Evolutionary conservation across 1,284 basidiomycete species (phyloP), one percentile per base, ranked within the genome.

Genomic region (Dichomitus squalens): DNA sequence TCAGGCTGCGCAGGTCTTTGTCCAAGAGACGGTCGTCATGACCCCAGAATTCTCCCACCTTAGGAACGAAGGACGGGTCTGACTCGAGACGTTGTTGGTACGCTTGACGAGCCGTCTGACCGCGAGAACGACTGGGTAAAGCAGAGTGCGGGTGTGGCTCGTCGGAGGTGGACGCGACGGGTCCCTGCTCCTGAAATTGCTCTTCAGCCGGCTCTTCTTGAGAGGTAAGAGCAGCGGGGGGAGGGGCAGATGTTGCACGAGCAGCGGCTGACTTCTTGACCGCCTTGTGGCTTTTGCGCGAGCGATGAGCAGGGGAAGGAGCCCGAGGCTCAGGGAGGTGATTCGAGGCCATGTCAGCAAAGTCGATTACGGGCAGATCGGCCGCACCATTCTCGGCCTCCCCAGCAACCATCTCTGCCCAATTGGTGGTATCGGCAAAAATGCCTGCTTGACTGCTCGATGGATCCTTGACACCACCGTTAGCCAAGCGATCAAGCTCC

Each of bases 11-110:
- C 51, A 90, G 72, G 63, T 87, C 85, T 75, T 86, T 90, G 74
- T 86, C 90, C 71, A 88, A 74, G 60, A 88, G 75, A 48, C 93
- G 86, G 71, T 95, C 92, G 70, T 95, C 93, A 68, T 95, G 94
- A 7, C 90, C 88, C 93, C 92, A 96, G 68, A 95, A 96, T 60
- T 88, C 87, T 58, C 93, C 93, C 12, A 94, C 89, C 25, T 85
- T 88, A 21, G 93, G 93, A 29, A 92, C 88, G 68, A 87, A 93
- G 1, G 92, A 90, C 1, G 93, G 93, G 71, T 96, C 93, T 20
- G 76, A 80, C 63, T 90, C 88, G 23, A 93, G 76, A 33, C 87
- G 84, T 58, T 90, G 81, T 65, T 90, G 87, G 70, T 93, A 93
- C 23, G 84, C 87, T 67, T 92, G 88, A 41, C 88, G 86, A 38